Evolutionary conservation across 139 green algal species (phyloP), one percentile per base, ranked within the genome.

Genomic region (Closterium sp.): DNA sequence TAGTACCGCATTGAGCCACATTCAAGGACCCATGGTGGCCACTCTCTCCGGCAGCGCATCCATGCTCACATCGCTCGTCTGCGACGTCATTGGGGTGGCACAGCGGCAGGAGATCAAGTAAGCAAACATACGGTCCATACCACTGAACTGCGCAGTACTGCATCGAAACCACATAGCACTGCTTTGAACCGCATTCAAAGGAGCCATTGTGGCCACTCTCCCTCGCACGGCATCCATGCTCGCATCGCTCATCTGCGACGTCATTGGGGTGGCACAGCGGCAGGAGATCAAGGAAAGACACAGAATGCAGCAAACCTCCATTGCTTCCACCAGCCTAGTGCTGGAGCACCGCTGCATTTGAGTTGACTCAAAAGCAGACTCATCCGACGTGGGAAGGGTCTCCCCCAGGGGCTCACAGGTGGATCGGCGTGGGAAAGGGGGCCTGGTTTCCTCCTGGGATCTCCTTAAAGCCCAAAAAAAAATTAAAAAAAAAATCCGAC

Each of bases 41-140:
- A 93, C 90, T 30, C 23, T 91, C 28, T 4, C 90, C 7, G 55
- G 90, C 25, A 91, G 36, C 36, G 55, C 84, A 4, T 34, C 88
- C 34, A 33, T 89, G 33, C 90, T 94, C 33, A 34, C 93, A 28
- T 66, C 91, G 19, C 92, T 94, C 30, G 91, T 94, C 89, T 94
- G 64, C 36, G 90, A 94, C 36, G 91, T 94, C 34, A 87, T 94
- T 76, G 55, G 55, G 55, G 55, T 76, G 55, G 55, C 55, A 16
- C 55, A 76, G 16, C 55, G 55, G 1, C 55, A 76, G 25, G 55
- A 76, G 55, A 76, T 76, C 55, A 76, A 76, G 55, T 76, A 76
- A 76, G 55, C 6, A n/a, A n/a, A n/a, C n/a, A n/a, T 6, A 88
- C 92, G 36, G 36, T 55, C 36, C 55, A 4, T n/a, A 7, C 28